Percentiles rank a stretch among this genome's conserved stretches.
These are phyloP conservation scores for Pachysandra terminalis DNA, from an alignment of 164 flowering plant genomes.

Conservation along the genomic window DNA sequence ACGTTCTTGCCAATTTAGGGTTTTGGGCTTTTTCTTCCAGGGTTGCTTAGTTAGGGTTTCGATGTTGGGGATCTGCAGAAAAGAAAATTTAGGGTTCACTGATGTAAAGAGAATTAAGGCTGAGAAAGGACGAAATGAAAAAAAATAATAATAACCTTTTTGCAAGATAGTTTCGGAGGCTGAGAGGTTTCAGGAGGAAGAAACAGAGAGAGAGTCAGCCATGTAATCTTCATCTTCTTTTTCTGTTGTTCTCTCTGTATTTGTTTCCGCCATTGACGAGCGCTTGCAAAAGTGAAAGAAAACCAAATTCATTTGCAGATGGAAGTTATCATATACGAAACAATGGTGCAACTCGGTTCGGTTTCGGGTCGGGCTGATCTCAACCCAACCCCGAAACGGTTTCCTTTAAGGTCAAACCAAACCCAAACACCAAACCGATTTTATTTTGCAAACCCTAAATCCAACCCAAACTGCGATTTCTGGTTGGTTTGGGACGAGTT, in stretches of 20 bases:
- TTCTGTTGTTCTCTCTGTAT: not conserved
- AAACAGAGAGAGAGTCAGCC: constrained; percentile 83
- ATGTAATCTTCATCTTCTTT: constrained; percentile 77
- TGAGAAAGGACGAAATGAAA: not conserved
- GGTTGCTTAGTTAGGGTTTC: constrained; percentile 23
- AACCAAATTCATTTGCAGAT: not conserved
- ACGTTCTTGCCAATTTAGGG: constrained; percentile 57
- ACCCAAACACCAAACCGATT: too few species aligned
- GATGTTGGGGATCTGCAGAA: constrained; percentile 24
- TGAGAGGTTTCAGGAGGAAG: constrained; percentile 51
- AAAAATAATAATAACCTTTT: constrained; percentile 46
- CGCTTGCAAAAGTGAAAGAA: not conserved
- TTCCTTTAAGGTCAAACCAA: too few species aligned
- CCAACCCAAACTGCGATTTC: too few species aligned
- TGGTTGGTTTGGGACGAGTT: too few species aligned
- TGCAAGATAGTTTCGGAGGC: constrained; percentile 24
- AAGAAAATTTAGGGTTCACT: constrained; percentile 2
- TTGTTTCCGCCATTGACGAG: constrained; percentile 30
- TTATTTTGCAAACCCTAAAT: too few species aligned
- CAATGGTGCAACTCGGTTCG: too few species aligned
- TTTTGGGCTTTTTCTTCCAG: constrained; percentile 42
- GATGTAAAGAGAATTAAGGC: not conserved
- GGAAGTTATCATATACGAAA: too few species aligned
- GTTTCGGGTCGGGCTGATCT: too few species aligned
- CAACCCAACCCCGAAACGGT: too few species aligned